Percentiles rank a stretch among this genome's conserved stretches.
These are phyloP conservation scores for Nakazawaea ambrosiae DNA, from an alignment of 805 yeast genomes.

Conservation along the genomic window DNA sequence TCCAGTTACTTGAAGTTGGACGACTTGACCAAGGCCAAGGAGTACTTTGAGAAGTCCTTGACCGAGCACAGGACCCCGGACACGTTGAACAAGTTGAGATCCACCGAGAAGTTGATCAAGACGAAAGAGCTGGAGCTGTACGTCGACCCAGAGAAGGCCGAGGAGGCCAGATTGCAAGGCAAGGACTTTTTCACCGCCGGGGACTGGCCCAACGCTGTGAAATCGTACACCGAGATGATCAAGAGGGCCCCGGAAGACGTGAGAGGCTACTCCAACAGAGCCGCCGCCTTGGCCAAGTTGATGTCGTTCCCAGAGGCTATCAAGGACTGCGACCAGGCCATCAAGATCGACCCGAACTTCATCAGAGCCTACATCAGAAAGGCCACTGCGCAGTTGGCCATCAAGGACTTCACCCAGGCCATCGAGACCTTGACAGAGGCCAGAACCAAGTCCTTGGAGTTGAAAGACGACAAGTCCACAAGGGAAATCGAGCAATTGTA, in stretches of 20 bases:
- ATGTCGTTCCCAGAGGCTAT: conserved; percentile 97
- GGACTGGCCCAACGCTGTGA: conserved; percentile 96
- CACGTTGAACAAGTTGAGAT: conserved; percentile 77
- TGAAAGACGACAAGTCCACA: conserved; percentile 51
- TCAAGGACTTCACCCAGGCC: conserved; percentile 78
- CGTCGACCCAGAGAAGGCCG: conserved; percentile 87
- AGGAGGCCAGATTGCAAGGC: conserved; percentile 90
- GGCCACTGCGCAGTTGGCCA: conserved; percentile 88
- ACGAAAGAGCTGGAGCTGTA: conserved; percentile 70
- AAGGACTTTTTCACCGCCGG: conserved; percentile 82
- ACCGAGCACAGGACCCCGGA: conserved; percentile 98
- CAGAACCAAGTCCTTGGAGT: conserved; percentile 62
- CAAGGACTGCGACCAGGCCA: conserved; percentile 85
- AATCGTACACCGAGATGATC: conserved; percentile 91
- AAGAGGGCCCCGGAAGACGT: conserved; percentile 97
- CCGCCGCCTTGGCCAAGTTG: conserved; percentile 91
- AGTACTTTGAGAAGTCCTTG: conserved; percentile 78
- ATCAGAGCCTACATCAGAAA: conserved; percentile 95
- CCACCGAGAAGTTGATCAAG: conserved; percentile 81
- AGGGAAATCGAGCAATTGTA: conserved; percentile 79
- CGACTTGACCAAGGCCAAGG: conserved; percentile 67
- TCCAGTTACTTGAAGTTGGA: conserved; percentile 69
- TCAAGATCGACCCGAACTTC: conserved; percentile 80
- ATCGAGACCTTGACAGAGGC: conserved; percentile 78
- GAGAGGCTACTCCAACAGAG: conserved; percentile 95